Base-by-base conservation (phyloP, 148 eudicot genomes). In the Diospyros kaki region DNA sequence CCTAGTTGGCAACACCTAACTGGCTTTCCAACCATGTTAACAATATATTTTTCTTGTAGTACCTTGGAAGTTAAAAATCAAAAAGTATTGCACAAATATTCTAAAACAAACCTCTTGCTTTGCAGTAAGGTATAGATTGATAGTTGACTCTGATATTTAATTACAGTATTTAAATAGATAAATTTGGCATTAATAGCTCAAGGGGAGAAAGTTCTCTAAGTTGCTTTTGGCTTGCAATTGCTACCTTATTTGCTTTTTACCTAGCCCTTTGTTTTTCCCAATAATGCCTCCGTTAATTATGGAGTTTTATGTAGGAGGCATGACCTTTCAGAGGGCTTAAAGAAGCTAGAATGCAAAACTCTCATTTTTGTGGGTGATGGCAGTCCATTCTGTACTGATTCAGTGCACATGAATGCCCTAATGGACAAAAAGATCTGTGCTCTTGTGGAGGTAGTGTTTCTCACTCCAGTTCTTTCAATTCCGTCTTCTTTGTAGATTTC, bases 301-400 rank as follows among this genome's bases (percentile, higher is more conserved):
- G 40, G 40, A 66, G 70, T 72, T 43, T 56, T 58, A 59, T 45
- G 65, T 56, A 72, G 66, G 66, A 72, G 75, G 66, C 75, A 72
- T 60, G 75, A 72, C 42, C 54, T 72, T 7, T 44, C 75, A 11
- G 66, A 60, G 3, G 75, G 75, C 41, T 72, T 72, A 45, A 72
- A 58, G 54, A 45, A 72, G 54, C 63, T 72, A 14, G 51, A 46
- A 18, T 72, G 75, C 75, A 72, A 60, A 46, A 72, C 75, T 4
- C 66, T 72, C 66, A 72, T 72, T 45, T 72, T 72, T 72, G 75
- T 72, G 66, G 75, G 75, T 45, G 75, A 72, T 59, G 43, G 75
- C 66, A 72, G 75, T 60, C 75, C 75, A 43, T 72, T 72, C 66
- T 55, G 60, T 60, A 44, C 66, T 10, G 75, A 72, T 8, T 72